phyloP scores from a whole-genome alignment of 345 rosid genomes.

The Rhodamnia rubescens region DNA sequence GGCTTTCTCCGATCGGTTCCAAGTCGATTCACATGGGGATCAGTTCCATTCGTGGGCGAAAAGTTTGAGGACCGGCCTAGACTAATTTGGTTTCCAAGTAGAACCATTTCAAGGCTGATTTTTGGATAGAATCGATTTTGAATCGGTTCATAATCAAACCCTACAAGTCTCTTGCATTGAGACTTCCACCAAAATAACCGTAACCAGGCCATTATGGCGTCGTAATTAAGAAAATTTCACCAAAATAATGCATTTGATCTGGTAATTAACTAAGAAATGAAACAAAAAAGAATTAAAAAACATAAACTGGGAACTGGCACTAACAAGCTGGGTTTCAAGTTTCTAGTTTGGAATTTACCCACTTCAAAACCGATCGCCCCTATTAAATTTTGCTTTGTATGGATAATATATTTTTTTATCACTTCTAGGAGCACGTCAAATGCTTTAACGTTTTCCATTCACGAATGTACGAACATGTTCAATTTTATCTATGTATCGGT shows the following conservation, averaged over 20 bases:
- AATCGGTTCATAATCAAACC: too few species aligned
- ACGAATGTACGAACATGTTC: neutral
- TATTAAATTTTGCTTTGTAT: too few species aligned
- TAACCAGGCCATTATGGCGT: neutral
- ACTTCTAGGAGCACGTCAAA: neutral
- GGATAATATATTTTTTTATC: too few species aligned
- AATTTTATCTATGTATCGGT: too few species aligned
- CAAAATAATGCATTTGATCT: neutral
- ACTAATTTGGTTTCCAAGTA: rapidly evolving
- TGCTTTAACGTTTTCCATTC: neutral
- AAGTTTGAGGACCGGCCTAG: neutral
- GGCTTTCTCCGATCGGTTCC: neutral
- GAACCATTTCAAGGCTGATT: neutral
- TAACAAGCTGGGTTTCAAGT: neutral
- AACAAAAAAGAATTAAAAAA: neutral
- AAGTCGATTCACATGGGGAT: neutral
- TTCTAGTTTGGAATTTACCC: neutral
- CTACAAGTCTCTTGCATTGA: neutral
- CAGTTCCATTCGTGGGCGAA: neutral
- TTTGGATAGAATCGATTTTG: neutral
- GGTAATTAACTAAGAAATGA: neutral
- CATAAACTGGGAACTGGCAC: neutral
- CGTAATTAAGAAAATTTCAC: neutral
- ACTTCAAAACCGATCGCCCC: neutral
- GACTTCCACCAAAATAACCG: neutral